Conservation (phyloP, 2,329 filamentous ascomycete species). For the Aspergillus tubingensis region DNA sequence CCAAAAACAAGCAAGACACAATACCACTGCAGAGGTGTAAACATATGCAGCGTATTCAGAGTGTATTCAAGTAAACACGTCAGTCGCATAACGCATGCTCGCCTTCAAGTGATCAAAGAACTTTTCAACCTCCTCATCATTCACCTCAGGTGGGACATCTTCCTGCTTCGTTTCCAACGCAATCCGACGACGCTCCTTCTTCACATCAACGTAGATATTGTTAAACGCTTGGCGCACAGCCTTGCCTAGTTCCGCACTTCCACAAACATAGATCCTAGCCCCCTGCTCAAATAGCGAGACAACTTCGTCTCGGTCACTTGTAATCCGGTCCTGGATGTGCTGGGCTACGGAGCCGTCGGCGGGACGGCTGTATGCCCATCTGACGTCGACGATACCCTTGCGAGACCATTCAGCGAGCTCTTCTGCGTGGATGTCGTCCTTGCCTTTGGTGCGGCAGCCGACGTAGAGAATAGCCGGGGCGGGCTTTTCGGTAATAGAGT, state of each 20-base stretch:
- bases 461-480: conserved; percentile 40
- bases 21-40: neutral
- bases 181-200: conserved; percentile 37
- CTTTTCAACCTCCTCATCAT: conserved; percentile 28
- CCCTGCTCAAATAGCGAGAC: conserved; percentile 50
- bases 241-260: conserved; percentile 55
- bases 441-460: conserved; percentile 38
- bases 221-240: conserved; percentile 48
- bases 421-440: conserved; percentile 39
- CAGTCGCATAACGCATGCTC: conserved; percentile 60
- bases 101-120: conserved; percentile 33
- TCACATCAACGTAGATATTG: conserved; percentile 34
- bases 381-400: conserved; percentile 62
- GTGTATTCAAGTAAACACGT: conserved; percentile 54
- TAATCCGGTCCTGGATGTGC: conserved; percentile 57
- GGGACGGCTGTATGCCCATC: conserved; percentile 61
- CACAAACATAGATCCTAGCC: conserved; percentile 66
- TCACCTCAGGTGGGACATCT: conserved; percentile 19
- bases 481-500: conserved; percentile 21
- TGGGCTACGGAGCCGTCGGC: conserved; percentile 50
- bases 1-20: neutral
- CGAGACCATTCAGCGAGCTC: conserved; percentile 58
- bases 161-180: conserved; percentile 39
- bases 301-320: conserved; percentile 50
- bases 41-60: neutral